Percentiles rank a stretch among this genome's conserved stretches.
These are phyloP conservation scores for Talaromyces borbonicus DNA, from an alignment of 495 filamentous ascomycete genomes.

Conservation along the genomic window DNA sequence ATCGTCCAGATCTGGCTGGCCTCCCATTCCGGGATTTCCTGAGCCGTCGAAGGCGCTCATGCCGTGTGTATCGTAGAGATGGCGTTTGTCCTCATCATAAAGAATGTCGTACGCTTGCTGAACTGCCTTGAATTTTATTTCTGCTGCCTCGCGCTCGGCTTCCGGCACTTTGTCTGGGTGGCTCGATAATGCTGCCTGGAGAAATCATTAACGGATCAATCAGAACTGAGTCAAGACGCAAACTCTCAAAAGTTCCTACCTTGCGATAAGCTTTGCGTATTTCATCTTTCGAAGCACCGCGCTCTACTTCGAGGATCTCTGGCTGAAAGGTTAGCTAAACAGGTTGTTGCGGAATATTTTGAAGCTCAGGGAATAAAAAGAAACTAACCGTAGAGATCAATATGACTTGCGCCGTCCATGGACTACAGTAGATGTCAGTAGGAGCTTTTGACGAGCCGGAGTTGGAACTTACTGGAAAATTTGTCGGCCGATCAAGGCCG, in stretches of 20 bases:
- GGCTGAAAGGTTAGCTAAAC: slow-evolving; percentile 5
- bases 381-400: slow-evolving; percentile 39
- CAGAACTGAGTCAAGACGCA: neutral
- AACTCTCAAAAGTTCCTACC: too few relatives aligned
- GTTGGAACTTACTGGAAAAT: too few relatives aligned
- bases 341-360: neutral
- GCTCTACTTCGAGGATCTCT: slow-evolving; percentile 71
- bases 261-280: slow-evolving; percentile 98
- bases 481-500: too few relatives aligned
- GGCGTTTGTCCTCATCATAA: slow-evolving; percentile 86
- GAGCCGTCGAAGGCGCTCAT: slow-evolving; percentile 84
- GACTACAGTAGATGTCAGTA: too few relatives aligned
- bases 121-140: slow-evolving; percentile 81
- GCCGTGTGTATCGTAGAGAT: slow-evolving; percentile 85
- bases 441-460: too few relatives aligned
- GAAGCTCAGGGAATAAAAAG: neutral
- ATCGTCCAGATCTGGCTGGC: slow-evolving; percentile 77
- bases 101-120: slow-evolving; percentile 97
- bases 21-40: slow-evolving; percentile 55
- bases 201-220: neutral
- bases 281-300: slow-evolving; percentile 62
- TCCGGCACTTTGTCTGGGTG: slow-evolving; percentile 96
- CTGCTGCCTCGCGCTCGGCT: slow-evolving; percentile 70
- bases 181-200: slow-evolving; percentile 71
- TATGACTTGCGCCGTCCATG: too few relatives aligned